A percentile compares a stretch with the other conserved stretches of the same genome.
These are phyloP conservation scores for Sicyos baderoa DNA, from an alignment of 306 rosid genomes.

Conservation along the genomic window DNA sequence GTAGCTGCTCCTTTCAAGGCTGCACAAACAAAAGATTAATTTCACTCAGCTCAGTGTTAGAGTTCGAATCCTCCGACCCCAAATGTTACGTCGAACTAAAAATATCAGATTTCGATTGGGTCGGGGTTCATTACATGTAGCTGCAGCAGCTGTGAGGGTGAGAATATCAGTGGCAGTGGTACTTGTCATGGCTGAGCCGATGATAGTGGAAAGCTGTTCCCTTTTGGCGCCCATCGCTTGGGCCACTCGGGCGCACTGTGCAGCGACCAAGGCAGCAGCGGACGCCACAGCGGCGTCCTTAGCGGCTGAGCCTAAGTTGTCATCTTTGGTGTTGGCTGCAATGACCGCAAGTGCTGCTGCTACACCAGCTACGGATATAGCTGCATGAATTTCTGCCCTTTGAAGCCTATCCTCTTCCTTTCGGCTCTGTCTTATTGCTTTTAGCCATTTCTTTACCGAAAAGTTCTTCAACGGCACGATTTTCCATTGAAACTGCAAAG, in stretches of 20 bases:
- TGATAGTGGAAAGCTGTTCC: conserved; percentile 46
- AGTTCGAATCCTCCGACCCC: too few species aligned
- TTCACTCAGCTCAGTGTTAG: too few species aligned
- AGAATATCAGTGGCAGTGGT: conserved; percentile 60
- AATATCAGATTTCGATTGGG: too few species aligned
- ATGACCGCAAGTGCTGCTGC: conserved; percentile 88
- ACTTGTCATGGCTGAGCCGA: conserved; percentile 65
- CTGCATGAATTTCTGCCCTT: conserved; percentile 90
- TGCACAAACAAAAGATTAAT: conserved; percentile 13
- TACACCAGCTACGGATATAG: conserved; percentile 77
- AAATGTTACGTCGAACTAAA: too few species aligned
- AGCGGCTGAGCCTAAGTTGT: conserved; percentile 30
- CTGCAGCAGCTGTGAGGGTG: conserved; percentile 83
- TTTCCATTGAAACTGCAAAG: conserved; percentile 75
- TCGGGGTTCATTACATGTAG: conserved; percentile 45
- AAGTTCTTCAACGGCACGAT: conserved; percentile 52
- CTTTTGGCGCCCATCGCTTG: conserved; percentile 90
- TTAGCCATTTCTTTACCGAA: conserved; percentile 81
- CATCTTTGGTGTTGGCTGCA: conserved; percentile 54
- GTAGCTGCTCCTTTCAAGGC: conserved; percentile 88
- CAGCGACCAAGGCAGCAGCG: conserved; percentile 79
- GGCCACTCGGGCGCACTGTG: conserved; percentile 83
- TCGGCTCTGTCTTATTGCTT: conserved; percentile 55
- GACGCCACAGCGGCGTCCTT: conserved; percentile 78
- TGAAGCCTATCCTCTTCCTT: conserved; percentile 73